A percentile compares a stretch with the other conserved stretches of the same genome.
phyloP scores from a whole-genome alignment of 78 protist species.

The Chrysochromulina parva region DNA sequence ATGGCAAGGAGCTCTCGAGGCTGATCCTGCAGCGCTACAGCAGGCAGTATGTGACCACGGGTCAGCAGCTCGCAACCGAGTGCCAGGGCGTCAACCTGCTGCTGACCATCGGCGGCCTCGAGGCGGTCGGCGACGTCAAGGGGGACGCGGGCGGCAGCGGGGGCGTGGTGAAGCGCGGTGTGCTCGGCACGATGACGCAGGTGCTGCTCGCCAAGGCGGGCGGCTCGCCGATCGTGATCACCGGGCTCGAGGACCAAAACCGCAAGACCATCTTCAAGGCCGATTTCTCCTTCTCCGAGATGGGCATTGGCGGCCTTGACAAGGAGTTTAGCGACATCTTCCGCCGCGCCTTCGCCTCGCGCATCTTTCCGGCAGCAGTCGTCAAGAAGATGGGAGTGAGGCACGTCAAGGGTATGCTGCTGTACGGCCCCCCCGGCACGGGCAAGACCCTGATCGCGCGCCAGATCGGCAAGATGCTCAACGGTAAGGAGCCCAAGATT shows the following conservation, averaged over 20 bases:
- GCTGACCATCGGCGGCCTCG: background rate
- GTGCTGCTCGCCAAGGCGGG: slow-evolving; percentile 25
- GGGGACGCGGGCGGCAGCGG: background rate
- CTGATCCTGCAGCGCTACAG: background rate
- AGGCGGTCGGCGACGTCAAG: background rate
- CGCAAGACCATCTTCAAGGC: slow-evolving; percentile 37
- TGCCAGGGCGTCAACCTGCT: slow-evolving; percentile 11
- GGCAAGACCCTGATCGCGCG: slow-evolving; percentile 99
- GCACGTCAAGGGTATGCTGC: slow-evolving; percentile 90
- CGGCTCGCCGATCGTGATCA: slow-evolving; percentile 40
- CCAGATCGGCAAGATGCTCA: slow-evolving; percentile 97
- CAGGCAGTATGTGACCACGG: background rate
- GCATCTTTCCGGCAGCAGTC: slow-evolving; percentile 85
- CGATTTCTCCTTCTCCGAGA: slow-evolving; percentile 87
- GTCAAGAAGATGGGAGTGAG: slow-evolving; percentile 84
- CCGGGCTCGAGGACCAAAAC: slow-evolving; percentile 32
- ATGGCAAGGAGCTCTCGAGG: background rate
- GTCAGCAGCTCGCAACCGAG: slow-evolving; percentile 3
- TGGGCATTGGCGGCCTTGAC: slow-evolving; percentile 97
- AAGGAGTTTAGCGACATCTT: slow-evolving; percentile 87
- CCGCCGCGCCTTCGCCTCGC: slow-evolving; percentile 97
- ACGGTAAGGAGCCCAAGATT: slow-evolving; percentile 85
- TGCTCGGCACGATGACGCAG: slow-evolving; percentile 43
- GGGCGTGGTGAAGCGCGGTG: slow-evolving; percentile 7
- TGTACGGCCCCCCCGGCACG: slow-evolving; percentile 34